phyloP scores from a whole-genome alignment of 371 early-diverging fungal species.

The Mucor plumbeus region DNA sequence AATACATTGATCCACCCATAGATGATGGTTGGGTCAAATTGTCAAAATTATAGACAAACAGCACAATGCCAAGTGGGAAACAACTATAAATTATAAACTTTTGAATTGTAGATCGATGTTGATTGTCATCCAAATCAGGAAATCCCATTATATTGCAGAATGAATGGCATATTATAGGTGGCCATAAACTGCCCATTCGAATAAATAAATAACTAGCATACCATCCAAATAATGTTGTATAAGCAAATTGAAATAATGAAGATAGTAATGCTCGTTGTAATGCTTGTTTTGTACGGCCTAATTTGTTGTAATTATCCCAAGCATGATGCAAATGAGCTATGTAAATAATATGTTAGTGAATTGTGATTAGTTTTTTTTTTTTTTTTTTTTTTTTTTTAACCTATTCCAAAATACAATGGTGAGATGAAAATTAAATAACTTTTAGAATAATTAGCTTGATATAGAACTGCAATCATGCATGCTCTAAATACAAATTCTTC shows the following conservation, averaged over 20 bases:
- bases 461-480: conserved; percentile 60
- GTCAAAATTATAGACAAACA: conserved; percentile 21
- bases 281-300: conserved; percentile 40
- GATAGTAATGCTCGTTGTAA: conserved; percentile 39
- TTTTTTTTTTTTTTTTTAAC: conserved; percentile 35
- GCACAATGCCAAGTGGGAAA: conserved; percentile 23
- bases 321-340: conserved; percentile 65
- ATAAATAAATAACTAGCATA: conserved; percentile 64
- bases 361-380: not conserved
- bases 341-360: not conserved
- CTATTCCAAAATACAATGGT: conserved; percentile 73
- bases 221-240: conserved; percentile 77
- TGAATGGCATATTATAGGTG: conserved; percentile 56
- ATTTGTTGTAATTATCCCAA: conserved; percentile 51
- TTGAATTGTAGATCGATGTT: conserved; percentile 16
- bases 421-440: conserved; percentile 50
- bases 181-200: conserved; percentile 50
- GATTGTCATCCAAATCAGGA: conserved; percentile 50
- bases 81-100: conserved; percentile 24
- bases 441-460: conserved; percentile 44
- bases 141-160: conserved; percentile 76
- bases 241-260: conserved; percentile 63
- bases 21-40: conserved; percentile 11
- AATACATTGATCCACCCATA: conserved; percentile 26
- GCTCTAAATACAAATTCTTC: conserved; percentile 76